Evolutionary conservation across 2,329 filamentous ascomycete genomes (phyloP).

Genomic region (Metarhizium robertsii): DNA sequence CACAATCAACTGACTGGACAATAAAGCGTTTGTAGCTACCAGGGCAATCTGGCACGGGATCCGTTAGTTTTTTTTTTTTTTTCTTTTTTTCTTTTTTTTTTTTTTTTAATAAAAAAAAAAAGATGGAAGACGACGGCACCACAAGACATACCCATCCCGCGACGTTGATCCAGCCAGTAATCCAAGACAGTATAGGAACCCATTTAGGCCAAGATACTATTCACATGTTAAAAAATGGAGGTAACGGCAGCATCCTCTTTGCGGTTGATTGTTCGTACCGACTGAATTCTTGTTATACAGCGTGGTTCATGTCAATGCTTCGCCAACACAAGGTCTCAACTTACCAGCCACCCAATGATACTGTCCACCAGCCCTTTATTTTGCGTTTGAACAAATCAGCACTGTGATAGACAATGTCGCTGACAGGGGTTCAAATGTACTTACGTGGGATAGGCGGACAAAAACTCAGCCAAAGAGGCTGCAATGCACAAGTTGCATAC

Average conservation of each 20-base stretch:
- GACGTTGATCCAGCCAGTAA: slow-evolving; percentile 52
- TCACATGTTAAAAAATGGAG: not conserved
- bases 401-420: not conserved
- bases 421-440: not conserved
- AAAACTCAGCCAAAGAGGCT: slow-evolving; percentile 59
- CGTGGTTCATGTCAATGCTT: not conserved
- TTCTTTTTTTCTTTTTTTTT: not conserved
- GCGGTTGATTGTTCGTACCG: not conserved
- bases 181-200: slow-evolving; percentile 19
- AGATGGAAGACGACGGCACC: not conserved
- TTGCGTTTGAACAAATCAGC: not conserved
- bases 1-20: slow-evolving; percentile 57
- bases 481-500: slow-evolving; percentile 38
- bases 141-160: slow-evolving; percentile 44
- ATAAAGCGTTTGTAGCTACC: slow-evolving; percentile 56
- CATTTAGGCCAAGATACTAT: slow-evolving; percentile 15
- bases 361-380: slow-evolving; percentile 40
- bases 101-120: too few species aligned
- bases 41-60: slow-evolving; percentile 36
- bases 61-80: not conserved
- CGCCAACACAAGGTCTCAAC: slow-evolving; percentile 13
- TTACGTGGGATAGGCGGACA: slow-evolving; percentile 48
- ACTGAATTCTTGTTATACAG: not conserved
- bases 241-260: not conserved
- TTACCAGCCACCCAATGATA: slow-evolving; percentile 62